Evolutionary conservation across 495 filamentous ascomycete species (phyloP), one percentile per base, ranked within the genome.

Genomic region (Penicillium psychrofluorescens): DNA sequence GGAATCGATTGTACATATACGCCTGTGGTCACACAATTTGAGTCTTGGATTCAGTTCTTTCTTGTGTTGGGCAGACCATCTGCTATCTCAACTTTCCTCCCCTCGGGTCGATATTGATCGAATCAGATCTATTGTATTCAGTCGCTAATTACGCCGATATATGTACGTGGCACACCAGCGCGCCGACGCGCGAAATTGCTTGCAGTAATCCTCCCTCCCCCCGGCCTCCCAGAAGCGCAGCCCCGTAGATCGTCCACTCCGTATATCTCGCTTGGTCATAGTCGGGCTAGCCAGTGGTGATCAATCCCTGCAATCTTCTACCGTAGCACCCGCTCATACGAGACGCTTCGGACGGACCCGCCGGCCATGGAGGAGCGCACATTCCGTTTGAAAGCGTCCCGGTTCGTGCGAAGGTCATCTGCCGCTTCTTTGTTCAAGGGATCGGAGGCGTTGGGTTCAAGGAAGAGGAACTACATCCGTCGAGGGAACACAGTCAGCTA

Each of bases 401-500:
- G 68, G 54, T 86, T 94, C 22, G 68, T 67, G 49, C 90, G 79
- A 50, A 98, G 76, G 62, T 97, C 94, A 36, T 95, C 88, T 1
- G 92, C 94, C 2, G 92, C 92, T 52, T 96, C 90, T 70, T 98
- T 95, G 63, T 98, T 98, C 27, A 98, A 71, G n/a, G 92, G 92
- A 62, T 98, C 92, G 29, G 82, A 85, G 7, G 92, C 88, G 60
- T 98, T 98, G 8, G 92, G 92, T 62, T 98, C 92, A 28, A 98
- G 84, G 73, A 97, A 98, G 34, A 98, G 74, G 65, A 95, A 96
- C 84, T 97, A 54, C 11, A 45, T 29, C 37, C 22, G 22, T 3
- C 4, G 22, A 4, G 2, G 22, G 22, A 22, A 22, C 22, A 22
- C 22, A 22, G 22, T 22, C 22, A 22, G 22, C 2, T 22, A 3